These are phyloP conservation scores for Cyberlindnera nakhonratchasimensis DNA, from an alignment of 805 yeast genomes.

Conservation along the genomic window DNA sequence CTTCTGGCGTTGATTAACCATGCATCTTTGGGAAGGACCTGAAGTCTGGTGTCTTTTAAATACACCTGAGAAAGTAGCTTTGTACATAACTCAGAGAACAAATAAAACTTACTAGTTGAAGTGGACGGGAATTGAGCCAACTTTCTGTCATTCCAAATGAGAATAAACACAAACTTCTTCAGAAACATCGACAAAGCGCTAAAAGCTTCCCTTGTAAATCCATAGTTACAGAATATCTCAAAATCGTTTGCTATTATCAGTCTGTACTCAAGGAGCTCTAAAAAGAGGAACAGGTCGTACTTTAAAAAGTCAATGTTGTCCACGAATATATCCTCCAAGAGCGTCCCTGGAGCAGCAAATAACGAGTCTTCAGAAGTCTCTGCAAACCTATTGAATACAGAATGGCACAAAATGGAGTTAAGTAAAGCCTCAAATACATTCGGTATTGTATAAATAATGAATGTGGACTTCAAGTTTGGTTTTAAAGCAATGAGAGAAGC, in stretches of 20 bases:
- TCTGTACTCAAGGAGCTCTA: slow-evolving; percentile 66
- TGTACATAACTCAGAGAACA: slow-evolving; percentile 38
- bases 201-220: slow-evolving; percentile 36
- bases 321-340: slow-evolving; percentile 18
- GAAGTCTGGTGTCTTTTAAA: slow-evolving; percentile 59
- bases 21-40: slow-evolving; percentile 44
- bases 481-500: slow-evolving; percentile 35
- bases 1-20: slow-evolving; percentile 46
- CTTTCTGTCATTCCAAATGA: slow-evolving; percentile 38
- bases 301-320: slow-evolving; percentile 19
- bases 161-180: slow-evolving; percentile 45
- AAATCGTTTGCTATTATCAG: slow-evolving; percentile 62
- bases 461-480: slow-evolving; percentile 35
- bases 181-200: slow-evolving; percentile 43
- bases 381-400: slow-evolving; percentile 3
- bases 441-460: slow-evolving; percentile 43
- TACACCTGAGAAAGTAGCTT: slow-evolving; percentile 61
- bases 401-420: slow-evolving; percentile 24
- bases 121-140: background rate
- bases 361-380: slow-evolving; percentile 7
- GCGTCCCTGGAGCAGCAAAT: background rate
- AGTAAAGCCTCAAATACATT: slow-evolving; percentile 35
- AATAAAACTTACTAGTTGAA: slow-evolving; percentile 11
- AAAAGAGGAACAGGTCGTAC: slow-evolving; percentile 42
- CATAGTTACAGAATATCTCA: slow-evolving; percentile 47